phyloP scores from a whole-genome alignment of 305 asterid species.

The Plantago lanceolata region DNA sequence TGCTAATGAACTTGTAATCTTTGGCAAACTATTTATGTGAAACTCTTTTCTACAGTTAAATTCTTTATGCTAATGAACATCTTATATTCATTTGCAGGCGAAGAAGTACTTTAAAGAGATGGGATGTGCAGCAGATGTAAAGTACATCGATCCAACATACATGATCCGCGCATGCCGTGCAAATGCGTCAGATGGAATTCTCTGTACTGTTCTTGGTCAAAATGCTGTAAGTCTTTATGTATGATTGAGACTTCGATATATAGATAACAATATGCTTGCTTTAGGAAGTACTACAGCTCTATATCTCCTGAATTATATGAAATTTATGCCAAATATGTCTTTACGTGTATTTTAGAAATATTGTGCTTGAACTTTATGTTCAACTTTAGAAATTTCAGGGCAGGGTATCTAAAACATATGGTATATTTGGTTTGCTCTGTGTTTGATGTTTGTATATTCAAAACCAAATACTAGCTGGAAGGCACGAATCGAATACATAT shows the following conservation, averaged over 20 bases:
- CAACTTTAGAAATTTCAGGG: neutral
- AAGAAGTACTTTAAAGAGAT: slow-evolving; percentile 72
- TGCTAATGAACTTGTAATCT: neutral
- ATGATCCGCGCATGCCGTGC: slow-evolving; percentile 99
- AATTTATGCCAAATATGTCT: neutral
- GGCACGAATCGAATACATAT: too few relatives aligned
- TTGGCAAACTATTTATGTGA: neutral
- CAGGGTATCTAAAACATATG: neutral
- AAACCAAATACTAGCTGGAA: too few relatives aligned
- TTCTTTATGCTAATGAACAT: slow-evolving; percentile 4
- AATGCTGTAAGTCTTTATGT: slow-evolving; percentile 67
- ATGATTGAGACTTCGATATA: slow-evolving; percentile 1
- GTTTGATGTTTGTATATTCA: neutral
- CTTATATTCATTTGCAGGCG: slow-evolving; percentile 33
- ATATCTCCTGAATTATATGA: too few relatives aligned
- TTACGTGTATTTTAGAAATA: too few relatives aligned
- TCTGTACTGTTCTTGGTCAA: slow-evolving; percentile 96
- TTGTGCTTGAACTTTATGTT: too few relatives aligned
- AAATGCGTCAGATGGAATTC: slow-evolving; percentile 94
- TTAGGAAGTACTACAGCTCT: too few relatives aligned
- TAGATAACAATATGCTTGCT: too few relatives aligned
- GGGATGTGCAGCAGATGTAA: slow-evolving; percentile 78
- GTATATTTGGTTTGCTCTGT: too few relatives aligned
- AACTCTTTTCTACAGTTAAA: neutral
- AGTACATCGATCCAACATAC: slow-evolving; percentile 94